These are phyloP conservation scores for Barbarea vulgaris DNA, from an alignment of 345 rosid genomes.

Conservation along the genomic window DNA sequence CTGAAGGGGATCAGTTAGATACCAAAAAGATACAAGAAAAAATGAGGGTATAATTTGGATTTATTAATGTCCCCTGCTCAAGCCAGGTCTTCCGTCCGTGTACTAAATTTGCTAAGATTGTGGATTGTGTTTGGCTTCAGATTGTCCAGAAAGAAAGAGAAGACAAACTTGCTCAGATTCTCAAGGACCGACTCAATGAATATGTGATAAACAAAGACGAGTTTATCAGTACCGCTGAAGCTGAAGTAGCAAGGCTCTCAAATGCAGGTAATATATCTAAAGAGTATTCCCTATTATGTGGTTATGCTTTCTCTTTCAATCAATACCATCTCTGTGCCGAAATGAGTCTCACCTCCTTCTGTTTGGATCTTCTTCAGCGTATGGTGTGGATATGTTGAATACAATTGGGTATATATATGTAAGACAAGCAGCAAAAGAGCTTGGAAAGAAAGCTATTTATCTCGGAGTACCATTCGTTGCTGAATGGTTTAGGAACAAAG, in stretches of 20 bases:
- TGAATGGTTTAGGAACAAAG: slow-evolving; percentile 98
- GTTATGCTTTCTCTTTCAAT: neutral
- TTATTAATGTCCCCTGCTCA: neutral
- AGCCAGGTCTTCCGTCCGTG: neutral
- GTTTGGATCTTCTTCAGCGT: slow-evolving; percentile 55
- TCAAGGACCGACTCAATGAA: slow-evolving; percentile 72
- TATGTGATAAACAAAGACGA: slow-evolving; percentile 82
- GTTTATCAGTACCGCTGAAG: slow-evolving; percentile 65
- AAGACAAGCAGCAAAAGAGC: slow-evolving; percentile 95
- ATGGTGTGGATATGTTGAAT: slow-evolving; percentile 91
- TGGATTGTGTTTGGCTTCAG: slow-evolving; percentile 47
- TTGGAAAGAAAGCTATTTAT: slow-evolving; percentile 76
- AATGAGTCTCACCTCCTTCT: slow-evolving; percentile 1
- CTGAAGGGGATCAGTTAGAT: slow-evolving; percentile 85
- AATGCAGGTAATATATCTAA: slow-evolving; percentile 63
- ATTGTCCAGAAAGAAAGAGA: slow-evolving; percentile 95
- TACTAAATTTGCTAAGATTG: slow-evolving; percentile 13
- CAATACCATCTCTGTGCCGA: neutral
- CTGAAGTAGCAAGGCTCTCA: slow-evolving; percentile 82
- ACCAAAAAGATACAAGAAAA: slow-evolving; percentile 84
- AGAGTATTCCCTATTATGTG: neutral
- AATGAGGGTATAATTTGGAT: slow-evolving; percentile 62
- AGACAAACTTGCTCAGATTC: slow-evolving; percentile 75
- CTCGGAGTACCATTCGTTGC: slow-evolving; percentile 89
- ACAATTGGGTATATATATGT: slow-evolving; percentile 87